These are phyloP conservation scores for Pleurotus salmoneostramineus DNA, from an alignment of 768 basidiomycete species.

Conservation along the genomic window DNA sequence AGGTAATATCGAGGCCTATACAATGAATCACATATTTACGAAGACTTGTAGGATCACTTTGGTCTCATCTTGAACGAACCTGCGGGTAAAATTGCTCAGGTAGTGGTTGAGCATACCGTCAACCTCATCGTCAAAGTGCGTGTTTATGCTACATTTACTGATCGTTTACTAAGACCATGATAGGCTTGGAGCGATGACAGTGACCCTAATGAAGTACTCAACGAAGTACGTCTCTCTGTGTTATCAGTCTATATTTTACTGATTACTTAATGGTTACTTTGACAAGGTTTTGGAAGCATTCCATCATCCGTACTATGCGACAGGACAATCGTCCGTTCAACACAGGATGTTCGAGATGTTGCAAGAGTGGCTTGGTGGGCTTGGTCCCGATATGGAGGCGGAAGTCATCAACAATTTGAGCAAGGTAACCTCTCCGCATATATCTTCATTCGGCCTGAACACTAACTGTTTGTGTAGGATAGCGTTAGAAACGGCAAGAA, in stretches of 20 bases:
- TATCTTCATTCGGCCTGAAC: not conserved
- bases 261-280: not conserved
- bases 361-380: slow-evolving; percentile 47
- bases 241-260: not conserved
- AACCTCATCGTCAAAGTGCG: slow-evolving; percentile 49
- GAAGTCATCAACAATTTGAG: slow-evolving; percentile 46
- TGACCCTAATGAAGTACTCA: slow-evolving; percentile 40
- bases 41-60: slow-evolving; percentile 56
- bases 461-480: slow-evolving; percentile 28
- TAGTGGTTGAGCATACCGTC: slow-evolving; percentile 61
- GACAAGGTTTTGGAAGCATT: slow-evolving; percentile 57
- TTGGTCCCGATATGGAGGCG: slow-evolving; percentile 38
- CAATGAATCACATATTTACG: not conserved
- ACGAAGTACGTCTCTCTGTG: slow-evolving; percentile 27
- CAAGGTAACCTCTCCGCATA: slow-evolving; percentile 34
- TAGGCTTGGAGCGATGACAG: slow-evolving; percentile 48
- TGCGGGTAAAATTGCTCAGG: slow-evolving; percentile 67
- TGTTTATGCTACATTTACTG: not conserved
- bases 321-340: slow-evolving; percentile 50
- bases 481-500: slow-evolving; percentile 53
- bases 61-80: slow-evolving; percentile 70
- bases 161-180: not conserved
- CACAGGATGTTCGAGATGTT: slow-evolving; percentile 55
- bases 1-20: slow-evolving; percentile 31
- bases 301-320: slow-evolving; percentile 68